Evolutionary conservation across 179 eudicot genomes (phyloP), one percentile per base, ranked within the genome.

Genomic region (Patellifolia procumbens): DNA sequence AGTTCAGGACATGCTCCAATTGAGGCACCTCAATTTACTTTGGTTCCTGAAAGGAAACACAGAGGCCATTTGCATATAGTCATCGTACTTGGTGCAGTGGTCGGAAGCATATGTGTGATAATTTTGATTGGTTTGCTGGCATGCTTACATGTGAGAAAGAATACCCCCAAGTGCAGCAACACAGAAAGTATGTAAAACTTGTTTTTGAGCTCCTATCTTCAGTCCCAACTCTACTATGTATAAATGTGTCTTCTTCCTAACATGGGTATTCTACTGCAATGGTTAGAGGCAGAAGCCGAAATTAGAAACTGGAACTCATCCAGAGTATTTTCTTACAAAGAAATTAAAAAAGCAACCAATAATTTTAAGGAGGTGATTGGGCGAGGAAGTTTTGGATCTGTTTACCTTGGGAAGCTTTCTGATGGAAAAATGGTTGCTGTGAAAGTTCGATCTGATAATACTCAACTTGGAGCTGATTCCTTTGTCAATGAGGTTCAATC

Each of bases 351-450:
- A 70, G 89, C 89, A 74, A 89, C 97, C 78, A 84, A 86, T 73
- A 87, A 89, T 75, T 92, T 92, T 37, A 90, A 89, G 85, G 79
- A 92, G 65, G 79, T 80, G 28, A 84, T 92, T 31, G 97, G 97
- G 51, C 86, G 85, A 46, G 97, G 97, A 56, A 86, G 97, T 82
- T 92, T 91, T 80, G 97, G 97, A 46, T 76, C 95, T 31, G 95
- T 92, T 73, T 90, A 86, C 78, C 82, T 82, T 39, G 97, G 95
- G 58, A 89, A 90, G 81, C 87, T 87, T 76, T 78, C 86, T 4
- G 82, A 85, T 83, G 92, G 91, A 19, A 89, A 86, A 80, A 68
- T 76, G 74, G 88, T 88, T 43, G 95, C 94, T 79, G 91, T 92
- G 37, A 92, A 92, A 92, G 91, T 92, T 58, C 83, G 89, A 51